Evolutionary conservation across 768 basidiomycete genomes (phyloP).

Genomic region (Aureoboletus auriporus): DNA sequence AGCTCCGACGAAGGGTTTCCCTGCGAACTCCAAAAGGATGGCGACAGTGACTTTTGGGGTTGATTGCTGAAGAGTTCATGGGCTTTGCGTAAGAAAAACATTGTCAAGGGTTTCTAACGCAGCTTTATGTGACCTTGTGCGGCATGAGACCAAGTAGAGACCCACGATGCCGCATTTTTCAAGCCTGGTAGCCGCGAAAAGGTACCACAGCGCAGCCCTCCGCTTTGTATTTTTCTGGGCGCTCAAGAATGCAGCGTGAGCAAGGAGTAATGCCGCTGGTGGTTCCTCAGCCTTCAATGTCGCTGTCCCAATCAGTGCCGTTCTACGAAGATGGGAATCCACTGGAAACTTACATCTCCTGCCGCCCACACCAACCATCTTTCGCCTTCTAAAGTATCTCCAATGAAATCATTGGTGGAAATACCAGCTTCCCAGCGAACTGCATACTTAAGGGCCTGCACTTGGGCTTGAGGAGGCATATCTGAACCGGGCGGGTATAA

Average conservation of each 20-base stretch:
- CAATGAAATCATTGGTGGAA: slow-evolving; percentile 51
- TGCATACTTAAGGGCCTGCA: slow-evolving; percentile 64
- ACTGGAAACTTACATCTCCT: slow-evolving; percentile 55
- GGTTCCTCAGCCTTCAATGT: slow-evolving; percentile 72
- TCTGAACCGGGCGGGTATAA: slow-evolving; percentile 44
- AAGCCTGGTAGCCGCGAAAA: slow-evolving; percentile 67
- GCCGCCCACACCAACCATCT: slow-evolving; percentile 87
- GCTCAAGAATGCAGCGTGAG: slow-evolving; percentile 74
- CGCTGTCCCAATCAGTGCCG: slow-evolving; percentile 26
- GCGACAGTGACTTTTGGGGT: slow-evolving; percentile 60
- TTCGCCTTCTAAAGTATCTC: slow-evolving; percentile 63
- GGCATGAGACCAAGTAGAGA: slow-evolving; percentile 13
- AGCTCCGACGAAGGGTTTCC: slow-evolving; percentile 37
- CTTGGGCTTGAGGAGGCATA: slow-evolving; percentile 56
- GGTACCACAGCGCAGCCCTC: slow-evolving; percentile 76
- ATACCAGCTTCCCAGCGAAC: slow-evolving; percentile 78
- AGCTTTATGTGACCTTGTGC: slow-evolving; percentile 1
- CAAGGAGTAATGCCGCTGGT: slow-evolving; percentile 72
- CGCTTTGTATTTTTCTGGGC: slow-evolving; percentile 51
- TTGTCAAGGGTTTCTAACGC: slow-evolving; percentile 75
- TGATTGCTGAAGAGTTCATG: slow-evolving; percentile 54
- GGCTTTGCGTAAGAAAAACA: slow-evolving; percentile 74
- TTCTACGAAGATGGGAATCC: neutral
- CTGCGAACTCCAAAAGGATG: slow-evolving; percentile 79
- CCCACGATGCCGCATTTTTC: slow-evolving; percentile 85